Conservation (phyloP, 371 early-diverging fungal species). For the Actinomucor elegans region DNA sequence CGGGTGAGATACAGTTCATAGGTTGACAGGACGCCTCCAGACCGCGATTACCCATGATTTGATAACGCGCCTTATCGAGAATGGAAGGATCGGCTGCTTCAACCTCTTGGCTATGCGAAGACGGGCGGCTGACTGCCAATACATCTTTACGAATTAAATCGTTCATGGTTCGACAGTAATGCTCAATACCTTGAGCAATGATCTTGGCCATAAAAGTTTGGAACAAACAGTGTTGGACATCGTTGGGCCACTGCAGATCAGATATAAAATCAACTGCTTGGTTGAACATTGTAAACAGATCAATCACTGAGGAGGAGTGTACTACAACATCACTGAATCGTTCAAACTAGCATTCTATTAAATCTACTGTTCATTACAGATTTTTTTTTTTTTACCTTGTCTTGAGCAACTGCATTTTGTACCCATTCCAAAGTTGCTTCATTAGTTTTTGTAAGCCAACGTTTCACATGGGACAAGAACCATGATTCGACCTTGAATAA, state of each 20-base stretch:
- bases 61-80: slow-evolving; percentile 22
- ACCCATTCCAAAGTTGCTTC: slow-evolving; percentile 50
- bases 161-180: slow-evolving; percentile 33
- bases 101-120: background rate
- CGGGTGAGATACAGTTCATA: slow-evolving; percentile 41
- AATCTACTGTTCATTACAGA: slow-evolving; percentile 4
- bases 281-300: slow-evolving; percentile 66
- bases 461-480: slow-evolving; percentile 54
- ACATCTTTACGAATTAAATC: slow-evolving; percentile 21
- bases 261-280: slow-evolving; percentile 60
- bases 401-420: slow-evolving; percentile 48
- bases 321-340: slow-evolving; percentile 46
- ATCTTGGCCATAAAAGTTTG: slow-evolving; percentile 60
- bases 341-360: slow-evolving; percentile 48
- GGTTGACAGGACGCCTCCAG: slow-evolving; percentile 27
- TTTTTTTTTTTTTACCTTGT: slow-evolving; percentile 33
- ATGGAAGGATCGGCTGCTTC: background rate
- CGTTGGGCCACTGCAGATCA: slow-evolving; percentile 68
- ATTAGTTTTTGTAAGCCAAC: slow-evolving; percentile 48
- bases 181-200: slow-evolving; percentile 34
- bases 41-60: slow-evolving; percentile 17
- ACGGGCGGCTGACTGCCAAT: background rate
- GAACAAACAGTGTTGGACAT: slow-evolving; percentile 59
- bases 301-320: slow-evolving; percentile 73
- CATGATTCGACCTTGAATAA: slow-evolving; percentile 53